Base-by-base conservation (phyloP, 1,139 yeast species). In the Lodderomyces metapsilosis region DNA sequence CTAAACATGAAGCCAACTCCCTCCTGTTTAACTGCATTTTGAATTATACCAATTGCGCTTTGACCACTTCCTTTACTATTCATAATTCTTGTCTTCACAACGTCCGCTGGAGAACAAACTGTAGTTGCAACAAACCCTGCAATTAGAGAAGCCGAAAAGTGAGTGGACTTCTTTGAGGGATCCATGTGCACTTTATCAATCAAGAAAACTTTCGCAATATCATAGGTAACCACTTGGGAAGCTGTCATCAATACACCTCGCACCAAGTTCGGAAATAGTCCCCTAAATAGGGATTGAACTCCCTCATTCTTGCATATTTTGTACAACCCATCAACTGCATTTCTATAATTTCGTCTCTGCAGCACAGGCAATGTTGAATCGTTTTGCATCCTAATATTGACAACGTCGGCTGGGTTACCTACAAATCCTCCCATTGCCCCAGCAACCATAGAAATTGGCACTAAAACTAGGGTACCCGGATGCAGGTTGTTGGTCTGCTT, bases 61-160 rank as follows among this genome's bases (percentile, higher is more conserved):
- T 70, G 71, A 15, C 68, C 65, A n/a, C 63, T 45, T 11, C 76
- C 76, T 37, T 84, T 78, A 22, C 78, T 68, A 52, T 85, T 84
- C 96, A 88, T 88, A 46, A 88, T 84, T 56, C 95, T 72, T 1
- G 96, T 88, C 63, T 88, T 88, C 40, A 88, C 84, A 8, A 88
- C 96, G 61, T 88, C 96, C 8, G 92, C 95, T 0, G 96, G 96
- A 1, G 95, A 85, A 60, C 96, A 88, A 16, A 87, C 85, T 0
- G 96, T 88, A 1, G 96, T 88, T 4, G 95, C 95, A 9, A 87
- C 89, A 30, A 88, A 67, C 10, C 95, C 95, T 0, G 95, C 95
- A 48, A 84, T 59, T 45, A 87, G 67, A 3, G 91, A 82, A 1
- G 95, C 87, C 25, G 82, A 58, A 56, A 88, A 87, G 60, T 88